A percentile compares a stretch with the other conserved stretches of the same genome.
phyloP scores from a whole-genome alignment of 1,284 basidiomycete genomes.

The Melampsora larici-populina region DNA sequence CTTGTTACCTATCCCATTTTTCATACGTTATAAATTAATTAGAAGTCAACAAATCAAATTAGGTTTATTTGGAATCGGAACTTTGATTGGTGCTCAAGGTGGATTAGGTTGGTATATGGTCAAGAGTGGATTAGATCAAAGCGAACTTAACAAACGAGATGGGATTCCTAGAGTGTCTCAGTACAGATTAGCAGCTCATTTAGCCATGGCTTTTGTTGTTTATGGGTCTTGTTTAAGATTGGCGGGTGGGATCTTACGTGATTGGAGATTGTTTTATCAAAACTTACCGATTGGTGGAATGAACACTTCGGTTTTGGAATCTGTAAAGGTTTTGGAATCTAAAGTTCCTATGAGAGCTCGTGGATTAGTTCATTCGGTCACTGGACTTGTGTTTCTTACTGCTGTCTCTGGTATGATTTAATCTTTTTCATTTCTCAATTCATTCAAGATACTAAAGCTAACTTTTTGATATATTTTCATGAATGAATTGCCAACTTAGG shows the following conservation, averaged over 20 bases:
- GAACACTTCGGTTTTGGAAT: conserved; percentile 48
- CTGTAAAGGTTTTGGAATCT: conserved; percentile 59
- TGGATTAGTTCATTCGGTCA: conserved; percentile 63
- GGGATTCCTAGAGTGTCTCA: conserved; percentile 90
- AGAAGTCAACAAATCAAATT: conserved; percentile 44
- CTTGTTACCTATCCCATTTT: conserved; percentile 71
- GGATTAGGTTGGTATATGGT: conserved; percentile 99
- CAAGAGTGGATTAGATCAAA: conserved; percentile 82
- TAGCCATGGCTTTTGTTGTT: conserved; percentile 81
- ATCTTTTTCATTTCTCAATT: conserved; percentile 43
- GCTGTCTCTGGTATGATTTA: conserved; percentile 28
- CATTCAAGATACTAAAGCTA: not conserved
- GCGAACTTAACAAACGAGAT: conserved; percentile 62
- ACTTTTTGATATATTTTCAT: no score
- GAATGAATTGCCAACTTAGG: conserved; percentile 59
- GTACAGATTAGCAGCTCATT: conserved; percentile 90
- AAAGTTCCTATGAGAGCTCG: conserved; percentile 64
- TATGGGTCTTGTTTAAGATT: conserved; percentile 87
- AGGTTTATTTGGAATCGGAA: conserved; percentile 48
- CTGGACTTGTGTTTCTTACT: conserved; percentile 70
- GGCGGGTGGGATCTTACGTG: conserved; percentile 73
- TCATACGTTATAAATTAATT: conserved; percentile 62
- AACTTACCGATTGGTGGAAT: conserved; percentile 53
- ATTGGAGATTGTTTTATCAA: conserved; percentile 68
- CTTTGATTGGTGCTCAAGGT: conserved; percentile 62